Evolutionary conservation across 441 rosid species (phyloP).

Genomic region (Populus trichocarpa): DNA sequence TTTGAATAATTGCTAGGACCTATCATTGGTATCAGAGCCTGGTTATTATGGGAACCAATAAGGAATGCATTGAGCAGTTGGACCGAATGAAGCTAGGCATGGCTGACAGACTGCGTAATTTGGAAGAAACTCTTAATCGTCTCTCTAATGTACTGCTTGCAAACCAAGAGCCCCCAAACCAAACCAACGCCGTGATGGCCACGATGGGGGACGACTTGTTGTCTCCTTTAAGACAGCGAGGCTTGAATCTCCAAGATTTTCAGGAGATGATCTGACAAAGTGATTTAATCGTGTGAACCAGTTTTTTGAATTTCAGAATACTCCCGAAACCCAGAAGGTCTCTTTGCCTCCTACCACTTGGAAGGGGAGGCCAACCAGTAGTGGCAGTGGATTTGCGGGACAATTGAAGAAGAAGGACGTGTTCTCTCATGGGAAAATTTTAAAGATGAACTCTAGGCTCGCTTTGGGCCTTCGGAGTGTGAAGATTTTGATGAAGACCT

Average conservation of each 20-base stretch:
- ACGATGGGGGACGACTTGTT: not conserved
- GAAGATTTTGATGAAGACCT: not conserved
- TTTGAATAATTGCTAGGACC: not conserved
- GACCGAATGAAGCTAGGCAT: not conserved
- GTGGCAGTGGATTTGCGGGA: too few species aligned
- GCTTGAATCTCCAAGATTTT: not conserved
- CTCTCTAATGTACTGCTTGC: not conserved
- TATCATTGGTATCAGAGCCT: slow-evolving; percentile 1
- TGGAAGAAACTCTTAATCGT: not conserved
- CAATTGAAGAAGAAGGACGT: too few species aligned
- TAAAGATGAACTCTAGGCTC: too few species aligned
- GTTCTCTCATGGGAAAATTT: too few species aligned
- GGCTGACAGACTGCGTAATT: not conserved
- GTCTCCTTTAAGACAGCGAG: not conserved
- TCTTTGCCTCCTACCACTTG: too few species aligned
- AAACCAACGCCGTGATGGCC: not conserved
- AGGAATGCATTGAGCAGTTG: not conserved
- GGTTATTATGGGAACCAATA: slow-evolving; percentile 2
- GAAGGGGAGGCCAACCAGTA: too few species aligned
- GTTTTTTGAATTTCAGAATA: too few species aligned
- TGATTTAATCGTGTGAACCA: too few species aligned
- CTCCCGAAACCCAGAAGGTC: too few species aligned
- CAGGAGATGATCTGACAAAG: too few species aligned
- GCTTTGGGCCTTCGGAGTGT: too few species aligned
- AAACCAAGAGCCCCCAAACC: too few species aligned